A percentile compares a stretch with the other conserved stretches of the same genome.
phyloP scores from a whole-genome alignment of 2,329 filamentous ascomycete genomes.

The Massarina eburnea region DNA sequence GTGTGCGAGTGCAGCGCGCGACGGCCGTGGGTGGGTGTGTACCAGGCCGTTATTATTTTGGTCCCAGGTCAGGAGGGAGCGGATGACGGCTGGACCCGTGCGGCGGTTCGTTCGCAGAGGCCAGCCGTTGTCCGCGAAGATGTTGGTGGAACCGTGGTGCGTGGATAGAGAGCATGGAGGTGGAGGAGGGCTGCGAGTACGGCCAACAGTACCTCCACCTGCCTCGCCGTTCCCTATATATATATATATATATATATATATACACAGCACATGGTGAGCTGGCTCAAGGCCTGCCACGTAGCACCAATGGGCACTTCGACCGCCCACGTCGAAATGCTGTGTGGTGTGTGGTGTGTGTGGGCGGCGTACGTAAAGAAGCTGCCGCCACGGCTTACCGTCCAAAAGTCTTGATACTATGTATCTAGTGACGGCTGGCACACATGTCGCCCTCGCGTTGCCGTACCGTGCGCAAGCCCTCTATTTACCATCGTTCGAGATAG shows the following conservation, averaged over 20 bases:
- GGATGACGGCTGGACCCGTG: slow-evolving; percentile 4
- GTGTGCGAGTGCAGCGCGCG: slow-evolving; percentile 1
- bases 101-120: slow-evolving; percentile 2
- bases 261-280: not conserved
- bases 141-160: not conserved
- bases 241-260: not conserved
- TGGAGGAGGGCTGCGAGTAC: not conserved
- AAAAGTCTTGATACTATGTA: too few relatives aligned
- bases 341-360: too few relatives aligned
- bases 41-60: not conserved
- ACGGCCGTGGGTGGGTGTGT: not conserved
- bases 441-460: not conserved
- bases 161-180: not conserved
- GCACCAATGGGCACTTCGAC: slow-evolving; percentile 19
- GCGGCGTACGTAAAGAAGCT: too few relatives aligned
- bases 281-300: slow-evolving; percentile 20
- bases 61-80: not conserved
- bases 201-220: not conserved
- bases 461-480: slow-evolving; percentile 11
- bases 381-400: too few relatives aligned
- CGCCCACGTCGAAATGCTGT: not conserved
- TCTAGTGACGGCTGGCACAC: not conserved
- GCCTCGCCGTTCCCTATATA: not conserved
- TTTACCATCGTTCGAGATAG: slow-evolving; percentile 19
- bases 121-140: slow-evolving; percentile 1